A percentile compares a stretch with the other conserved stretches of the same genome.
Conservation (phyloP, 345 rosid species). For the Adansonia digitata region DNA sequence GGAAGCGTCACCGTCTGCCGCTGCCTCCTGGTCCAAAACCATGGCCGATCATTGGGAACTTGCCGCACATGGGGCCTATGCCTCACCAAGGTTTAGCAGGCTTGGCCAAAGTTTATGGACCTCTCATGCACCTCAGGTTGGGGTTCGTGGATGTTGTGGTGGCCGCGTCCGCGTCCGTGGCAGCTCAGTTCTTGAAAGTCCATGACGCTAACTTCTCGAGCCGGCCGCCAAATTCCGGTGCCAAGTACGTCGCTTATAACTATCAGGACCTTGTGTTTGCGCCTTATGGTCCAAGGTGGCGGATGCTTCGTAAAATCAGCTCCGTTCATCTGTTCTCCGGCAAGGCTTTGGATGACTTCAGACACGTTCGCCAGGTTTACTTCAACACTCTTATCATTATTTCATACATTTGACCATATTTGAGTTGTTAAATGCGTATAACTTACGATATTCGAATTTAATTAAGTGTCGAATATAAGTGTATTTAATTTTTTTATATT, state of each 20-base stretch:
- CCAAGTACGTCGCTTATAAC: constrained; percentile 78
- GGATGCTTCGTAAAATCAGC: constrained; percentile 75
- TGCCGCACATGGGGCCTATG: constrained; percentile 66
- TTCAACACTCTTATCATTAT: background rate
- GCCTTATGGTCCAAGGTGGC: constrained; percentile 88
- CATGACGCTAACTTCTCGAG: constrained; percentile 84
- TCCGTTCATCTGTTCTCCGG: constrained; percentile 79
- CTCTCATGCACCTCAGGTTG: constrained; percentile 67
- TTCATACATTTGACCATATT: too few species aligned
- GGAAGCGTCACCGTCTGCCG: constrained; percentile 18
- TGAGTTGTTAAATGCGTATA: too few species aligned
- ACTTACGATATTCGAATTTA: too few species aligned
- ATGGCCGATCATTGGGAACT: constrained; percentile 87
- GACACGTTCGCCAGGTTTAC: constrained; percentile 71
- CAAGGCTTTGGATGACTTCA: constrained; percentile 78
- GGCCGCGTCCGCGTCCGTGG: constrained; percentile 80
- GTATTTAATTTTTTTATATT: too few species aligned
- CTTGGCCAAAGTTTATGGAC: constrained; percentile 61
- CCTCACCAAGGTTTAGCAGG: constrained; percentile 72
- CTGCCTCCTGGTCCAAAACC: constrained; percentile 92
- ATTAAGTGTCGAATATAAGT: too few species aligned
- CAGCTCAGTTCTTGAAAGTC: constrained; percentile 65
- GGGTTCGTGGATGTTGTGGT: constrained; percentile 78
- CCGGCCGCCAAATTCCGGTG: constrained; percentile 90
- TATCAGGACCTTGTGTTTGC: constrained; percentile 92